These are phyloP conservation scores for Rutstroemia sydowiana DNA, from an alignment of 2,329 filamentous ascomycete species.

Conservation along the genomic window DNA sequence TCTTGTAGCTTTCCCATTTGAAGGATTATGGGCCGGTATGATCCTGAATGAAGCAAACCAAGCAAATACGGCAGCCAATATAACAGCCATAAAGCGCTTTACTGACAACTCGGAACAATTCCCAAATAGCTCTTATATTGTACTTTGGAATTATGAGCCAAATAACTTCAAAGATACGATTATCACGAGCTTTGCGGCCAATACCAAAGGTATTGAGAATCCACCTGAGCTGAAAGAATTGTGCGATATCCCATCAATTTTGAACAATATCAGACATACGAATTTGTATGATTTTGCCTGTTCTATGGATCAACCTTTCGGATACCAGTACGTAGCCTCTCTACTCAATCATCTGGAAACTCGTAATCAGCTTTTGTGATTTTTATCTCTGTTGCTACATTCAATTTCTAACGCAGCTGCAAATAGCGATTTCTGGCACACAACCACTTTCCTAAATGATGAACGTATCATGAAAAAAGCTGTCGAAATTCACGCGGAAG, in stretches of 20 bases:
- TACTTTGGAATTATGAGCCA: background rate
- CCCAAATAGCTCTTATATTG: no score
- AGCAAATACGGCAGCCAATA: no score
- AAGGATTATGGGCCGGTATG: background rate
- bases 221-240: background rate
- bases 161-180: background rate
- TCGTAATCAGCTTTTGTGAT: no score
- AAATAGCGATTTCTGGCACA: background rate
- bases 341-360: background rate
- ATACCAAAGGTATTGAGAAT: background rate
- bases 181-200: background rate
- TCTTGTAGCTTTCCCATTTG: constrained; percentile 5
- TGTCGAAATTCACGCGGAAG: constrained; percentile 14
- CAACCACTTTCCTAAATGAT: constrained; percentile 9
- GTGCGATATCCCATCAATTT: background rate
- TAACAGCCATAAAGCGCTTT: no score
- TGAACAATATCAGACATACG: background rate
- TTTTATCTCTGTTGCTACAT: no score
- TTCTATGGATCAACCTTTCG: background rate
- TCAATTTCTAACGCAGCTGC: no score
- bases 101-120: no score
- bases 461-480: constrained; percentile 11
- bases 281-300: background rate
- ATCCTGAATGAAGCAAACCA: background rate
- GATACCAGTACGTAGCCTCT: background rate